A percentile compares a stretch with the other conserved stretches of the same genome.
These are phyloP conservation scores for Pythium sp. DNA, from an alignment of 352 stramenopile species.

Conservation along the genomic window DNA sequence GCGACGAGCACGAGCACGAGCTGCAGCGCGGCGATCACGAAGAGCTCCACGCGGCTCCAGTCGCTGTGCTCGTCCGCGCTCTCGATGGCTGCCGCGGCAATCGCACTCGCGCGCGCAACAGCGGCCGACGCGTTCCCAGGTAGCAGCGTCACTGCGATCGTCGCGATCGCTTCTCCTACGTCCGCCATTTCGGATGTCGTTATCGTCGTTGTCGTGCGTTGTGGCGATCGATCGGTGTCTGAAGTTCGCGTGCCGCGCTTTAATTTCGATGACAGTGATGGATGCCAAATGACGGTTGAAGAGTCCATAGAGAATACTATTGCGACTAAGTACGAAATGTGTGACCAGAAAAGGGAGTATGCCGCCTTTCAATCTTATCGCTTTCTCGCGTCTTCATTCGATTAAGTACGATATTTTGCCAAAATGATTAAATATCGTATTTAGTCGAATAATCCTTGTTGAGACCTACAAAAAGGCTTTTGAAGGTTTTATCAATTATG, in stretches of 20 bases:
- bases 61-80: conserved; percentile 30
- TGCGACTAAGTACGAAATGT: background rate
- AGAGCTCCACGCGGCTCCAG: conserved; percentile 76
- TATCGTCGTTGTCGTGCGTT: background rate
- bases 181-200: background rate
- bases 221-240: background rate
- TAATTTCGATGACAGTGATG: background rate
- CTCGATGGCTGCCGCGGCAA: conserved; percentile 17
- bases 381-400: background rate
- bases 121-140: conserved; percentile 18
- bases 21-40: conserved; percentile 79
- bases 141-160: conserved; percentile 16
- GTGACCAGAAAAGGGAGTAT: background rate
- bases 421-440: no score
- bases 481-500: no score
- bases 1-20: conserved; percentile 76
- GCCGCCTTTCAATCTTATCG: background rate
- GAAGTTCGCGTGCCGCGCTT: background rate
- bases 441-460: no score
- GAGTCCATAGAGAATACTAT: background rate
- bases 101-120: conserved; percentile 15
- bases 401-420: background rate
- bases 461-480: no score
- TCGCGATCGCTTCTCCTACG: conserved; percentile 14
- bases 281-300: background rate